Evolutionary conservation across 805 yeast genomes (phyloP), one percentile per base, ranked within the genome.

Genomic region (Hanseniaspora clermontiae): DNA sequence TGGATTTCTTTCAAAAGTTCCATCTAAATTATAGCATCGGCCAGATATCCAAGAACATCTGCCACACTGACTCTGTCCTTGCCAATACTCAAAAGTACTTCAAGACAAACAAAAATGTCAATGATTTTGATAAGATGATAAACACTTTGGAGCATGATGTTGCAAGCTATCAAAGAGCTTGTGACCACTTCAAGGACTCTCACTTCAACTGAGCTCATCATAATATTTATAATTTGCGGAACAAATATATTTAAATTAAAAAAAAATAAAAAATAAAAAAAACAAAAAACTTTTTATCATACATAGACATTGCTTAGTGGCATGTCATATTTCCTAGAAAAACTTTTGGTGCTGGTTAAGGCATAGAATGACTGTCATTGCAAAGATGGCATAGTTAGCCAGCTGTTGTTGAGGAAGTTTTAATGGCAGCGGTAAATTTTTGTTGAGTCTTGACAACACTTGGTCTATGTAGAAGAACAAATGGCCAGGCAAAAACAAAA

Each of bases 401-500:
- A 29, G 34, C 6, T 12, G 10, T 38, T 15, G 12, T 38, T 15
- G 17, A 3, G 17, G 9, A 15, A 38, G 9, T 8, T 8, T 38
- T 3, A 17, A 2, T 12, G 9, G 12, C 38, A 7, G 14, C 11
- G 20, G 17, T 9, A 17, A n/a, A 46, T 17, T 14, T 32, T 31
- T 17, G 38, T 46, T 31, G 10, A 46, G 9, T 32, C 45, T 29
- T 19, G 50, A 11, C 4, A 45, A 15, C 10, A 52, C 27, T 5
- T 34, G 32, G 9, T 46, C 56, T 11, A 43, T 19, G 31, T 34
- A 52, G 15, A 37, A 52, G 4, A 52, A 37, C 4, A 40, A 17
- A 20, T 52, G 56, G 11, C 56, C 56, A 1, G 56, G 56, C 11
- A 52, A n/a, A 8, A 45, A 11, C 32, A 45, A 19, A 3, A 52